Evolutionary conservation across 805 yeast genomes (phyloP), one percentile per base, ranked within the genome.

Genomic region (Torulaspora microellipsoides): DNA sequence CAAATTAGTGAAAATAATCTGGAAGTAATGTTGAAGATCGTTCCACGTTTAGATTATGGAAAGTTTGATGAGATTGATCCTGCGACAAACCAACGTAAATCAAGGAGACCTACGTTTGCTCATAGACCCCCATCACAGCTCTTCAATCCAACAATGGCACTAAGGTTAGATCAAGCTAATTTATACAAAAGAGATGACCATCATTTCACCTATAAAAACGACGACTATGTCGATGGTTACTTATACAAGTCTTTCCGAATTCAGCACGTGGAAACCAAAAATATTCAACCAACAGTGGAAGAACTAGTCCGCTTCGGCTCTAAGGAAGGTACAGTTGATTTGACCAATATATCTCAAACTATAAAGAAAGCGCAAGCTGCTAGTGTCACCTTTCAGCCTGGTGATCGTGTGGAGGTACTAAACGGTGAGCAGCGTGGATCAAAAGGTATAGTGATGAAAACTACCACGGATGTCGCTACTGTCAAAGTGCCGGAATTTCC

Each of bases 401-500:
- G 96, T 53, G 99, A 93, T 64, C 78, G 85, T 54, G 96, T 93
- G 37, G 96, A 90, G 66, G 85, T 93, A 38, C 75, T 85, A 40
- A 80, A 81, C 51, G 99, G 99, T 62, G 99, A 93, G 68, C 97
- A 90, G 67, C 80, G 90, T 36, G 95, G 91, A 47, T 78, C 95
- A 47, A 75, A 77, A 41, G 99, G 97, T 67, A 75, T 76, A 40
- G 95, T 91, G 40, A 75, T 84, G 20, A 60, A 60, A 43, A 78
- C 89, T 1, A 73, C 80, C 3, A 78, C 81, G 13, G 93, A 84
- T 52, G 73, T 77, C 43, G 78, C 77, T 17, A 65, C 78, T 8
- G 68, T 79, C 4, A 68, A 64, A 45, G 67, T 64, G 65, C 73
- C 62, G 56, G 72, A 76, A 47, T 81, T 78, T 51, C 72, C 73